phyloP scores from a whole-genome alignment of 768 basidiomycete genomes.

The Naganishia randhawae region DNA sequence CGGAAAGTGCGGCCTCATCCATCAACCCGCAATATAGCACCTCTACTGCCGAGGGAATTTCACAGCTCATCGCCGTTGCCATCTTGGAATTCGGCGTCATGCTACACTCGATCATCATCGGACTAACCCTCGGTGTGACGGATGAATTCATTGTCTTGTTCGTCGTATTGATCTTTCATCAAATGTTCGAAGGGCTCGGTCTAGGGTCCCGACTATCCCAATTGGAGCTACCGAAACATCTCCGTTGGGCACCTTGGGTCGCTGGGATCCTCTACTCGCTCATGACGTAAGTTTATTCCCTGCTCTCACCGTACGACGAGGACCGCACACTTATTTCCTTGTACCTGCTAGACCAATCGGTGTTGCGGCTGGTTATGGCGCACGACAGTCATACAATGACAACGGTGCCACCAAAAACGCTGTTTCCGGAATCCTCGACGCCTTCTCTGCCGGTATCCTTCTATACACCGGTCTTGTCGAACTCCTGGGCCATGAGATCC shows the following conservation, averaged over 20 bases:
- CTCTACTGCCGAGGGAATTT: constrained; percentile 47
- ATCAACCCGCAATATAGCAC: constrained; percentile 17
- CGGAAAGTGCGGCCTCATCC: constrained; percentile 3
- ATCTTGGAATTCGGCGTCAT: constrained; percentile 93
- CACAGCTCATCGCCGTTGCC: constrained; percentile 79
- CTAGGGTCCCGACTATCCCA: constrained; percentile 83
- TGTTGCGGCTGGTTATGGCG: constrained; percentile 69
- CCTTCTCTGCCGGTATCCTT: constrained; percentile 79
- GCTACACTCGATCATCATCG: constrained; percentile 80
- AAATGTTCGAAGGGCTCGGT: constrained; percentile 87
- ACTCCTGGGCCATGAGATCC: constrained; percentile 89
- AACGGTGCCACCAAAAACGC: constrained; percentile 69
- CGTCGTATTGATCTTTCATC: constrained; percentile 84
- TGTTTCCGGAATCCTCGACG: constrained; percentile 79
- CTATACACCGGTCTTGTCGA: constrained; percentile 53
- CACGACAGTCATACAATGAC: constrained; percentile 71
- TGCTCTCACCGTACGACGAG: constrained; percentile 56
- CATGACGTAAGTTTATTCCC: constrained; percentile 36
- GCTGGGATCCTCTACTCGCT: constrained; percentile 44
- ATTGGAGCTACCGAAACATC: constrained; percentile 54
- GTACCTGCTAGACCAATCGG: constrained; percentile 81
- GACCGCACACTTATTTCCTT: constrained; percentile 63
- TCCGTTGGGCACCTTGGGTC: constrained; percentile 40
- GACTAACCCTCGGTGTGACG: constrained; percentile 87
- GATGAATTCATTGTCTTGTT: constrained; percentile 77